phyloP scores from a whole-genome alignment of 208 protist species.

The Crithidia sp. region DNA sequence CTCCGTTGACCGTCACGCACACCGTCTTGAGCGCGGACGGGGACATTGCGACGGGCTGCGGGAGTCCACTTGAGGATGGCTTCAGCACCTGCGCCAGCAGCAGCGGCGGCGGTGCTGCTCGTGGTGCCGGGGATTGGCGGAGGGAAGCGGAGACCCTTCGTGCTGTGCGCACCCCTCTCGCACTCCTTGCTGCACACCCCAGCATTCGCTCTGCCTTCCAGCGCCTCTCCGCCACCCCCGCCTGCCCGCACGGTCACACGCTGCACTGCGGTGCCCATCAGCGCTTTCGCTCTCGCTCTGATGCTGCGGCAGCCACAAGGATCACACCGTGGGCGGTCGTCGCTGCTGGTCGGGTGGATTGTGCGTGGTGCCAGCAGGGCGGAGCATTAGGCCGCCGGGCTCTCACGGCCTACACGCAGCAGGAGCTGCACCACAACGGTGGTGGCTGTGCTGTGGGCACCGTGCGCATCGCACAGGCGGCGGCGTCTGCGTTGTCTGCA shows the following conservation, averaged over 20 bases:
- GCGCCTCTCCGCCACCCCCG: not conserved
- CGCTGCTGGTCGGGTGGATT: not conserved
- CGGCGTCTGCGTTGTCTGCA: not conserved
- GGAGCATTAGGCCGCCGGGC: constrained; percentile 3
- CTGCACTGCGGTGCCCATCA: not conserved
- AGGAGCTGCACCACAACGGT: not conserved
- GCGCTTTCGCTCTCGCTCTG: not conserved
- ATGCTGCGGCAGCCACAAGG: too few species aligned
- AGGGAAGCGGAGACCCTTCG: not conserved
- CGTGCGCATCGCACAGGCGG: not conserved
- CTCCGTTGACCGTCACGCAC: not conserved
- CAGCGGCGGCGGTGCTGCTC: not conserved
- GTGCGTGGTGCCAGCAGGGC: constrained; percentile 9
- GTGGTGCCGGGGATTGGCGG: too few species aligned
- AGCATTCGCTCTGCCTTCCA: not conserved
- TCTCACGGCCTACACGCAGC: not conserved
- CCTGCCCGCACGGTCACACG: not conserved
- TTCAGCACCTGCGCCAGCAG: not conserved
- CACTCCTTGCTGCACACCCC: constrained; percentile 1
- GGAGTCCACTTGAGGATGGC: too few species aligned
- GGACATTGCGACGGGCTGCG: too few species aligned
- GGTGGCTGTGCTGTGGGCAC: constrained; percentile 3
- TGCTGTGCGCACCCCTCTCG: not conserved
- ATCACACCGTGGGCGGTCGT: not conserved
- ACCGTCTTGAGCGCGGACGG: not conserved